Conservation (phyloP, 768 basidiomycete genomes). For the Suillus cothurnatus region DNA sequence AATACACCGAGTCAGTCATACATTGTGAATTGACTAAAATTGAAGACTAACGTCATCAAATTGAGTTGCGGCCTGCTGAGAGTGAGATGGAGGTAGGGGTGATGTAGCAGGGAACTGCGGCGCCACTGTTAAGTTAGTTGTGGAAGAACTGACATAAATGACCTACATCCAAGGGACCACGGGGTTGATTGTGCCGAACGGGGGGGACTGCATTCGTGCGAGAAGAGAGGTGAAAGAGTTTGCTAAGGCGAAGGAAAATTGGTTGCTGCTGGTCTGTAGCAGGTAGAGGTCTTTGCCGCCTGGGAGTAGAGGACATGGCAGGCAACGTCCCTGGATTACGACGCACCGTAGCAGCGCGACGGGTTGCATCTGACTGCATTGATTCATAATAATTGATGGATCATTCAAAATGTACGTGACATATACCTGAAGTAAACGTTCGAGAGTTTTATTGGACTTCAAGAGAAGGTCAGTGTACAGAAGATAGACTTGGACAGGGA, state of each 20-base stretch:
- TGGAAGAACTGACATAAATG: not conserved
- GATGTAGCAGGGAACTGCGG: not conserved
- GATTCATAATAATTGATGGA: not conserved
- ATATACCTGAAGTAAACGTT: not conserved
- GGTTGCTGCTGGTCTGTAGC: not conserved
- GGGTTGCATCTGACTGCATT: not conserved
- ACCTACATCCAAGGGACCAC: not conserved
- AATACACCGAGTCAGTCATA: not conserved
- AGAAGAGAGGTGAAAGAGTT: not conserved
- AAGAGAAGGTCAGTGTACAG: not conserved
- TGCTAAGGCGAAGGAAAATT: not conserved
- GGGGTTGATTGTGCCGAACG: not conserved
- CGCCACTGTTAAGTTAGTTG: not conserved
- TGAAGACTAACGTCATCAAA: not conserved
- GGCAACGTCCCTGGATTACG: not conserved
- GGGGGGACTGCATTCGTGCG: not conserved
- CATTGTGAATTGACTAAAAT: not conserved
- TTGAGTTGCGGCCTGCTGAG: not conserved
- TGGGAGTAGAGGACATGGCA: not conserved
- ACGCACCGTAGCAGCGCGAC: not conserved
- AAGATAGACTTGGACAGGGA: not conserved
- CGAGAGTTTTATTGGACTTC: not conserved
- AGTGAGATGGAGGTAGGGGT: not conserved
- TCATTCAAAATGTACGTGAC: not conserved
- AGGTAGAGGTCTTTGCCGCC: not conserved